Base-by-base conservation (phyloP, 2,329 filamentous ascomycete species). In the Escovopsis weberi region DNA sequence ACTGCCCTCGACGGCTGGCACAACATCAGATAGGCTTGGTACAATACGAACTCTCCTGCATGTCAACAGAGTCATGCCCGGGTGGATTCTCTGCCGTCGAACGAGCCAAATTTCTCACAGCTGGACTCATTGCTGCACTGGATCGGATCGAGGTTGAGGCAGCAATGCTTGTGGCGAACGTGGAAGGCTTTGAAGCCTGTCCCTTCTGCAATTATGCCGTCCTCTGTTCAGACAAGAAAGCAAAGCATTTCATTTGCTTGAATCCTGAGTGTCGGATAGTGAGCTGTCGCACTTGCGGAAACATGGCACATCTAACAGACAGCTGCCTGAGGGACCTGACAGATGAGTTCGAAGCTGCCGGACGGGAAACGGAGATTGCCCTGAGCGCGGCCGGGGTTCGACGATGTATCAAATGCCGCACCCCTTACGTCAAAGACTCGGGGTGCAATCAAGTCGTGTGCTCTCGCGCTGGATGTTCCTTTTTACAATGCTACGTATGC, bases 391-490 rank as follows among this genome's bases (percentile, higher is more conserved):
- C 86, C 2, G 53, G 93, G 50, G 82, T 93, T 42, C 74, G 86
- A 18, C 76, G 67, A 26, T 94, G 86, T 66, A 85, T 85, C 51
- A 70, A 70, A 49, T 78, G 74, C 60, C 65, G 69, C n/a, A 74
- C 76, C n/a, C 76, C 79, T 0, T 91, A 89, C 52, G 72, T 93
- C 57, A 94, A 93, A 55, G 73, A 80, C 33, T 58, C 65, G 30
- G 86, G 86, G 3, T 94, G 86, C 64, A 93, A 93, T 63, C 88
- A 88, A 61, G 85, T 94, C 74, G 70, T 59, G 0, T 94, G 86
- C 57, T 66, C 73, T 0, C 69, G 70, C n/a, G 40, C 54, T 35
- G 61, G 62, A 2, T 79, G 75, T 45, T 5, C 43, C 2, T 72
- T 75, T 37, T 53, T 70, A 0, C 74, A 78, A 48, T 82, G 79